Evolutionary conservation across 805 yeast species (phyloP), one percentile per base, ranked within the genome.

Genomic region (Metschnikowia similis): DNA sequence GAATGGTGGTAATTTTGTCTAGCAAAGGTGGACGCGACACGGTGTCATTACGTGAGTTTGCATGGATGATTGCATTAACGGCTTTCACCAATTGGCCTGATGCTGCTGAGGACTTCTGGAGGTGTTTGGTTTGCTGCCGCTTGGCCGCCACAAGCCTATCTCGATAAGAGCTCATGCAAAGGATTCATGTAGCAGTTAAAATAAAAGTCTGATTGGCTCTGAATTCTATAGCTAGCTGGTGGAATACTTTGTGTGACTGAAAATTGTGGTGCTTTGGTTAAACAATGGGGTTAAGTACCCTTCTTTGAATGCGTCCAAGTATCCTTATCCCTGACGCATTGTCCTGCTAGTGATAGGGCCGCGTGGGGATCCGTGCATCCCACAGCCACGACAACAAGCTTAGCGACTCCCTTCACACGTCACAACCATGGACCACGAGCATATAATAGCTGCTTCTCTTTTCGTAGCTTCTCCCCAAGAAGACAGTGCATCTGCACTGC

Each of bases 1-100:
- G 75, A 6, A 73, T 68, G 8, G 76, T 72, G 13, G 74, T 63
- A 35, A 72, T 70, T 54, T 72, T 72, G 41, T 67, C 73, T 6
- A 70, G 45, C 6, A 64, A 53, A 9, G 56, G 46, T 2, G 57
- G 53, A 8, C 57, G 50, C n/a, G 39, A 28, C 14, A 30, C 39
- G n/a, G 38, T 35, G 9, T 48, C 48, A 44, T 56, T 55, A 13
- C 44, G 41, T 9, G 74, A 69, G 46, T 71, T 69, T 32, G 59
- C 50, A 21, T 54, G 48, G 10, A 68, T 49, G 3, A 71, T 32
- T 3, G 66, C 52, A 8, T 55, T 50, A 9, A 72, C 44, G 7
- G 67, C 52, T 11, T 49, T 48, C 11, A 53, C 50, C 14, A 72
- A 51, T 42, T 67, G 72, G 27, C 57, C 58, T 4, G 69, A 63